Evolutionary conservation across 208 protist genomes (phyloP), one percentile per base, ranked within the genome.

Genomic region (Trypanosoma lewisi): DNA sequence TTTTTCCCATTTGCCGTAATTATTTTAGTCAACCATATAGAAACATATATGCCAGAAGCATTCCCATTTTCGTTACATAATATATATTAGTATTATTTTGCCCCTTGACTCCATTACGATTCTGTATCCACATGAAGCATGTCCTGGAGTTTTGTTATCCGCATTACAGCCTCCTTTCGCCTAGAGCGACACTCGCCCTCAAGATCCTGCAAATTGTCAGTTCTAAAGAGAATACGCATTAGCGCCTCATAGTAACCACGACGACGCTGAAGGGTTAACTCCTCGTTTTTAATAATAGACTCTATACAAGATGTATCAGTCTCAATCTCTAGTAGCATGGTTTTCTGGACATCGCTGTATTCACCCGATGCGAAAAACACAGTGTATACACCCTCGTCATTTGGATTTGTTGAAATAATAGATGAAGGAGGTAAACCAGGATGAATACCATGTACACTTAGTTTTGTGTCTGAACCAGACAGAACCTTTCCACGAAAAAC

Each of bases 231-330:
- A 58, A 94, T 81, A 41, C 85, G 82, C 88, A 94, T 94, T 2
- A 94, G 73, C 57, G 84, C 75, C 54, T 94, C 88, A 51, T 94
- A 92, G 55, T 86, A 89, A 25, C 85, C 85, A 33, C 83, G 84
- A 16, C 77, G 67, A 58, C 85, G 63, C 37, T 77, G 33, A 2
- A 76, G 69, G 6, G 80, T 74, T 27, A 82, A 50, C 0, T 54
- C 52, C 5, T 27, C 27, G 0, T 57, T 41, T 39, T 75, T 54
- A n/a, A 80, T 30, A 3, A 30, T 27, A 12, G 75, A 54, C 37
- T 63, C 75, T 19, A 94, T 82, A n/a, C 23, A 21, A 2, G 36
- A 45, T 2, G 82, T 61, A 39, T 84, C 79, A 34, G 74, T 49
- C 48, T 91, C 80, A 50, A 94, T 75, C 66, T 92, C 83, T 1